Conservation (phyloP, 1,284 basidiomycete genomes). For the Ganoderma sp. region DNA sequence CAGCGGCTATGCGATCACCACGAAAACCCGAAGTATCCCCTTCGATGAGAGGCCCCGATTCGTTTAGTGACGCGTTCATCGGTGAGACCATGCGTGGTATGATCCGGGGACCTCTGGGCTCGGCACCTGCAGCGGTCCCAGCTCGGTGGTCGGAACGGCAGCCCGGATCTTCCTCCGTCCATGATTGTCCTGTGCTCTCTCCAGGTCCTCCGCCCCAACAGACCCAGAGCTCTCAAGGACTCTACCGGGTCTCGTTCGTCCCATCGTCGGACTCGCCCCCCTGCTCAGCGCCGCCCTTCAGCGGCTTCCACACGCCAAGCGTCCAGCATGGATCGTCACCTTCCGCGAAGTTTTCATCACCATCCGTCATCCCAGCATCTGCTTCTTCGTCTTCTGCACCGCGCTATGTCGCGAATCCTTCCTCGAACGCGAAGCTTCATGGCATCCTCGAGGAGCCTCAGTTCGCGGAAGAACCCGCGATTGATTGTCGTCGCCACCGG, state of each 20-base stretch:
- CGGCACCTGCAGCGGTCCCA: slow-evolving; percentile 20
- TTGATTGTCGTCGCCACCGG: slow-evolving; percentile 25
- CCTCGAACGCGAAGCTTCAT: slow-evolving; percentile 26
- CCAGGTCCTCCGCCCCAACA: slow-evolving; percentile 27
- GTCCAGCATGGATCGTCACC: slow-evolving; percentile 41
- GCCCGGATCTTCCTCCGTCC: slow-evolving; percentile 27
- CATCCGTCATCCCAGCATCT: slow-evolving; percentile 44
- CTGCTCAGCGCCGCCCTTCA: slow-evolving; percentile 36
- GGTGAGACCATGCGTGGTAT: slow-evolving; percentile 20
- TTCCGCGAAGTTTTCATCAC: slow-evolving; percentile 35
- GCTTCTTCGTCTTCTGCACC: slow-evolving; percentile 32
- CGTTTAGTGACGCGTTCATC: slow-evolving; percentile 22
- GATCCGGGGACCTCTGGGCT: slow-evolving; percentile 23
- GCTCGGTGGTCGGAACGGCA: slow-evolving; percentile 25
- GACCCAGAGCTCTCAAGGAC: slow-evolving; percentile 33
- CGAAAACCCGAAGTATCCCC: slow-evolving; percentile 27
- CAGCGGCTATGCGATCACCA: slow-evolving; percentile 41
- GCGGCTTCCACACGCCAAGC: slow-evolving; percentile 37
- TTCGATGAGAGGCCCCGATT: slow-evolving; percentile 19
- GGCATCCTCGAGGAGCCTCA: slow-evolving; percentile 37
- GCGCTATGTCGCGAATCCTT: slow-evolving; percentile 24
- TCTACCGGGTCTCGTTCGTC: slow-evolving; percentile 31
- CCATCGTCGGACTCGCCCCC: slow-evolving; percentile 45
- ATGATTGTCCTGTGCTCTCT: slow-evolving; percentile 35
- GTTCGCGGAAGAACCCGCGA: slow-evolving; percentile 24